Base-by-base conservation (phyloP, 2,329 filamentous ascomycete genomes). In the Arachnomyces sp. region DNA sequence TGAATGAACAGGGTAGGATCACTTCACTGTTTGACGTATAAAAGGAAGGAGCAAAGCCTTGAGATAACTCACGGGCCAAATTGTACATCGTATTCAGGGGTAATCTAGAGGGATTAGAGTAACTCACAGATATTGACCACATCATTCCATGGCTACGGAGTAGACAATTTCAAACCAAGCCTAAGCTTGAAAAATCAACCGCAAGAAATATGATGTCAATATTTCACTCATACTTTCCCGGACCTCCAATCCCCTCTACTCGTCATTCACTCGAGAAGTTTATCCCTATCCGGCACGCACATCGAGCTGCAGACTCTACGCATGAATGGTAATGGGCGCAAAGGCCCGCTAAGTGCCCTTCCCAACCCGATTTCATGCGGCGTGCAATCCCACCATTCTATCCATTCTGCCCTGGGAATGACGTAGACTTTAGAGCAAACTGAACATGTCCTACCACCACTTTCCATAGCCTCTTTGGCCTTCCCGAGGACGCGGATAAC, bases 351-450 rank as follows among this genome's bases (percentile, higher is more conserved):
- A 57, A 4, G 55, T 54, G 2, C 51, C 47, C 17, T 43, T 39
- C 12, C 61, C 37, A 58, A 48, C 2, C 58, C 59, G 34, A 59
- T 65, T 44, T 65, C 64, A 67, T 47, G 63, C 56, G 0, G 59
- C 53, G 8, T 63, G 28, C 39, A 43, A 37, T 40, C 39, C 52
- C 54, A 57, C 52, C 52, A 57, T 43, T 70, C 66, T 12, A 66
- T 51, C 64, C 66, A 70, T 45, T 65, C 56, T 0, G 60, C 54
- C 7, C 65, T 60, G 12, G 65, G 57, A 36, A 66, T 53, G 4
- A 70, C 59, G 34, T 65, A 69, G 6, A 50, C 52, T 8, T 56
- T 56, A 20, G 56, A 50, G 38, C 67, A 71, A 1, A 64, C 52
- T 0, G 63, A 65, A 43, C 67, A 71, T 17, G 42, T 39, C 36